A percentile compares a stretch with the other conserved stretches of the same genome.
phyloP scores from a whole-genome alignment of 257 asterid genomes.

The Plectranthus barbatus region DNA sequence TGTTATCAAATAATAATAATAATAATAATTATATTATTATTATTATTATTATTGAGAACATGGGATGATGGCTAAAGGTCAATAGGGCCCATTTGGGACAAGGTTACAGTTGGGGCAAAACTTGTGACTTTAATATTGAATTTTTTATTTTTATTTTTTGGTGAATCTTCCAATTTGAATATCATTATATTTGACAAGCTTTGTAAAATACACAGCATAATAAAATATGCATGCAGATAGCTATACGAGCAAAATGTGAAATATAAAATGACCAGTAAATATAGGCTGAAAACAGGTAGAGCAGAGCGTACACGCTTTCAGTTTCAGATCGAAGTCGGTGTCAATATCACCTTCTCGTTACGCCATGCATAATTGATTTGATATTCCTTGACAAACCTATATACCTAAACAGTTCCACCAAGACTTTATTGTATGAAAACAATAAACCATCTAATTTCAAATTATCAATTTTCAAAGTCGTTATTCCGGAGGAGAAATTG shows the following conservation, averaged over 20 bases:
- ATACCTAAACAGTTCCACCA: neutral
- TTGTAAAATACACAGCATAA: too few species aligned
- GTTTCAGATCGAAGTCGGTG: neutral
- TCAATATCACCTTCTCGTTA: neutral
- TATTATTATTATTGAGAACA: too few species aligned
- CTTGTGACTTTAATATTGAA: neutral
- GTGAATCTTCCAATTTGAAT: neutral
- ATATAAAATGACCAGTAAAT: neutral
- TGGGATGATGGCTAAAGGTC: neutral
- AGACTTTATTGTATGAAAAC: slow-evolving; percentile 20
- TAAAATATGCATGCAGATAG: too few species aligned
- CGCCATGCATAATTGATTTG: slow-evolving; percentile 13
- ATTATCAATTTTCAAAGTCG: too few species aligned
- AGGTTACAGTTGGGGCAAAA: slow-evolving; percentile 6
- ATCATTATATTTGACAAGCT: neutral
- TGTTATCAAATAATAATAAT: too few species aligned
- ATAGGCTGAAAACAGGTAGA: neutral
- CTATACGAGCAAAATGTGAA: too few species aligned
- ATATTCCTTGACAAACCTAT: slow-evolving; percentile 4
- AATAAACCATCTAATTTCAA: neutral
- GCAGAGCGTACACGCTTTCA: too few species aligned
- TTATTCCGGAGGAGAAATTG: too few species aligned
- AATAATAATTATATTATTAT: too few species aligned
- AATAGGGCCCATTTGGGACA: neutral
- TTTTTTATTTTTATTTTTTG: too few species aligned